Evolutionary conservation across 768 basidiomycete genomes (phyloP), one percentile per base, ranked within the genome.

Genomic region (Hebeloma cylindrosporum): DNA sequence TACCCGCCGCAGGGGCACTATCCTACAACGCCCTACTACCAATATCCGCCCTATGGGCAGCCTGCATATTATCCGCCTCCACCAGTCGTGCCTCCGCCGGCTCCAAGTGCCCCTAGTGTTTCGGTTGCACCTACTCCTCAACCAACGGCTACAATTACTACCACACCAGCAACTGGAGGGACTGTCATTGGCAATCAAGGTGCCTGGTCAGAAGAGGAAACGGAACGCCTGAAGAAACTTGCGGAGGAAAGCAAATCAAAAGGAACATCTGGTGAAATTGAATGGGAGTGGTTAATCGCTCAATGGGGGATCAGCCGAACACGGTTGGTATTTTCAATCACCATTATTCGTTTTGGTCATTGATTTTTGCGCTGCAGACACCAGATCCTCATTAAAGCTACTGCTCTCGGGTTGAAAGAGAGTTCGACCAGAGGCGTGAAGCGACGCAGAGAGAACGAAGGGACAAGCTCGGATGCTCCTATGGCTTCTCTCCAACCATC

Each of bases 351-450:
- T n/a, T 28, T 34, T 33, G 18, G 30, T 36, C 11, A 40, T 25
- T 40, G 36, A 21, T 38, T 27, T 13, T 17, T 20, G 11, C 30
- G 25, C 34, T 47, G 31, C 45, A 91, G 88, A 58, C 87, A 89
- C 54, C 88, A 92, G 60, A 89, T 91, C 43, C 67, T 90, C 25
- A 78, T 89, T 48, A 90, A 88, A 63, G 89, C 88, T 2, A 91
- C 85, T 1, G 68, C 75, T n/a, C 62, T 92, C 13, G 84, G 85
- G 7, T 69, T 92, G 36, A 90, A 90, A 62, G 85, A 85, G 53
- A 87, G 83, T 51, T 80, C 85, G 4, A 65, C 69, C 14, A 61
- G 83, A 31, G 82, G 77, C 5, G 69, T 71, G 22, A 87, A 87
- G 56, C 76, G 85, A 32, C 73, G 60, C 28, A 52, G 67, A 44